A percentile compares a stretch with the other conserved stretches of the same genome.
Conservation (phyloP, 129 eudicot genomes). For the Deinandra increscens region DNA sequence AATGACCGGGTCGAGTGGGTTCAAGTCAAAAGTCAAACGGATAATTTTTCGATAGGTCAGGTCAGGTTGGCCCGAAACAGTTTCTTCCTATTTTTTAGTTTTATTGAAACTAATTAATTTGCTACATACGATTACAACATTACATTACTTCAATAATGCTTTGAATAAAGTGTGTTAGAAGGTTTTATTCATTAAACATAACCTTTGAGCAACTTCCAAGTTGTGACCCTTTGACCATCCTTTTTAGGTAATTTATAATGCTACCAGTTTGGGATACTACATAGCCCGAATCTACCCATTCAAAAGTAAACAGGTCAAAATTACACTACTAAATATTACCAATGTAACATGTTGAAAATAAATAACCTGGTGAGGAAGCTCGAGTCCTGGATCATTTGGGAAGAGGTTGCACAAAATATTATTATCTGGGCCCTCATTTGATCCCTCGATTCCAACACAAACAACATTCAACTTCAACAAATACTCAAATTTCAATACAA, state of each 20-base stretch:
- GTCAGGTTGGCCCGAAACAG: not conserved
- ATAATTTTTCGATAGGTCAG: not conserved
- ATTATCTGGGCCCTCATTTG: conserved; percentile 61
- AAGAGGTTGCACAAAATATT: conserved; percentile 85
- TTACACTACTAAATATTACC: not conserved
- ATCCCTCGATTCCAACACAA: conserved; percentile 83
- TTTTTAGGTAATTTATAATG: not conserved
- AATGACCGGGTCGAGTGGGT: not conserved
- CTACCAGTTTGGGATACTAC: not conserved
- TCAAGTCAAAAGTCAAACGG: not conserved
- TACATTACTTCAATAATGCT: not conserved
- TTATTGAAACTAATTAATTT: not conserved
- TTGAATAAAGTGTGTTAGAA: not conserved
- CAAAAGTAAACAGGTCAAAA: not conserved
- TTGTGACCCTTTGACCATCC: not conserved
- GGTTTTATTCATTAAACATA: not conserved
- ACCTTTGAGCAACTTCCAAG: not conserved
- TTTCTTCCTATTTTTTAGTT: not conserved
- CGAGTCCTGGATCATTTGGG: conserved; percentile 88
- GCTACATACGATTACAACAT: not conserved
- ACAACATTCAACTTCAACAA: conserved; percentile 73
- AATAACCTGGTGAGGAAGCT: conserved; percentile 91
- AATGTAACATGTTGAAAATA: not conserved
- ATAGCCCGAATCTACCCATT: not conserved
- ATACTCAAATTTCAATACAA: conserved; percentile 77